Base-by-base conservation (phyloP, 495 filamentous ascomycete species). In the Talaromyces thailandensis region DNA sequence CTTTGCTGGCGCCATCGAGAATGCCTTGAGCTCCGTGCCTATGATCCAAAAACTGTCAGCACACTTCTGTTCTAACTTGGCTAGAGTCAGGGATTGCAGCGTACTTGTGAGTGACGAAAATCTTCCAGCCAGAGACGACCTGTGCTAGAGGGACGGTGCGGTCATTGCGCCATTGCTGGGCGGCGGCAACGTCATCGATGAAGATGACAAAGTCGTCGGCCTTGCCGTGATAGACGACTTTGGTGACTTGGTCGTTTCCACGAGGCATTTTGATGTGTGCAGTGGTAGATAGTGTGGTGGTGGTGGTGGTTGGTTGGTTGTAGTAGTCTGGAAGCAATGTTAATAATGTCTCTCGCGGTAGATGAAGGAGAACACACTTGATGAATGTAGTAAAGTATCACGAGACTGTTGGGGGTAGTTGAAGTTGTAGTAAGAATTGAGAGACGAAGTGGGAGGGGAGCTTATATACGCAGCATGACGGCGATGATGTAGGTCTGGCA, bases 151-250 rank as follows among this genome's bases (percentile, higher is more conserved):
- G 88, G 43, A 92, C 80, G 9, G 82, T 86, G 68, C 85, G 85
- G 78, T 98, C 93, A 16, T 75, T 76, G 76, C 84, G 86, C 95
- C 94, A 98, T 69, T 92, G 84, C 74, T 90, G 78, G 63, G 92
- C 82, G 45, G 81, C 80, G 24, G 88, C 72, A 18, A 79, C 65
- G 71, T 88, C 88, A 62, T 97, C 92, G 60, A 95, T 81, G 73
- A 96, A 91, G 79, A 97, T 81, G 72, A 98, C 76, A 72, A 93
- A 98, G 82, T 96, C 91, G 31, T 98, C 92, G 24, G 83, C 81
- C 60, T 80, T 77, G 80, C 94, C 93, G 81, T 92, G 89, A 86
- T 87, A 93, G 86, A 95, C 86, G 76, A 96, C 83, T 80, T 95
- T 97, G 78, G 77, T 77, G 70, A 86, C 81, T 56, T 72, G 68